These are phyloP conservation scores for Pyricularia sp. DNA, from an alignment of 2,329 filamentous ascomycete species.

Conservation along the genomic window DNA sequence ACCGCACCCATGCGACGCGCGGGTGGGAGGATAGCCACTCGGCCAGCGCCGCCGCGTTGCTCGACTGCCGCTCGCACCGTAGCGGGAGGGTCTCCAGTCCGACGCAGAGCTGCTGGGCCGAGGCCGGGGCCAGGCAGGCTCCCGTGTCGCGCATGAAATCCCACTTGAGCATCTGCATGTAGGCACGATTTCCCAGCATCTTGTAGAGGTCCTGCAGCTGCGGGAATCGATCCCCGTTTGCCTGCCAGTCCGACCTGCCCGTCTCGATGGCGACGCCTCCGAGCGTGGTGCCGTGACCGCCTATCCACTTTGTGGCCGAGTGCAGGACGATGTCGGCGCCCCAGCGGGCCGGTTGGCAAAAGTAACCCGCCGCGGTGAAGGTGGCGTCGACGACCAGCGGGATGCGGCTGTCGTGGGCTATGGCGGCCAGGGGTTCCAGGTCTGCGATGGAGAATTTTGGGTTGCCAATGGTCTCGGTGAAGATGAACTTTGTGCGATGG, in stretches of 20 bases:
- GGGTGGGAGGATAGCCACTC: constrained; percentile 56
- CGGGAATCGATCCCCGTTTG: constrained; percentile 54
- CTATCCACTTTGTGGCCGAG: constrained; percentile 47
- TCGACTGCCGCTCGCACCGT: constrained; percentile 53
- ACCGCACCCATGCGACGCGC: constrained; percentile 60
- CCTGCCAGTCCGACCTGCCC: constrained; percentile 58
- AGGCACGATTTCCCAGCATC: constrained; percentile 54
- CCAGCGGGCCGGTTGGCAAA: constrained; percentile 51
- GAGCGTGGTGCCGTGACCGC: constrained; percentile 45
- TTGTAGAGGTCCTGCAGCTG: constrained; percentile 63
- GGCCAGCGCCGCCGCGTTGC: constrained; percentile 52
- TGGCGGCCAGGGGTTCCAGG: constrained; percentile 51
- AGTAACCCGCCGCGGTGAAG: constrained; percentile 54
- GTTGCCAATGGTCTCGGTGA: constrained; percentile 59
- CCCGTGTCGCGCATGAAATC: constrained; percentile 60
- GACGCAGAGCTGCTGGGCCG: constrained; percentile 57
- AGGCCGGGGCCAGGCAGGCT: constrained; percentile 55
- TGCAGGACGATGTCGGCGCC: constrained; percentile 59
- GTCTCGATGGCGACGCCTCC: constrained; percentile 55
- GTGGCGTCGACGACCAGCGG: constrained; percentile 51
- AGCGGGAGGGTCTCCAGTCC: constrained; percentile 59
- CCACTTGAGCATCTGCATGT: constrained; percentile 54
- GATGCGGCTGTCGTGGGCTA: constrained; percentile 50
- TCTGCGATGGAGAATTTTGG: constrained; percentile 60
- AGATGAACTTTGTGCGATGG: constrained; percentile 58